These are phyloP conservation scores for Rhexocercosporidium sp. DNA, from an alignment of 2,329 filamentous ascomycete genomes.

Conservation along the genomic window DNA sequence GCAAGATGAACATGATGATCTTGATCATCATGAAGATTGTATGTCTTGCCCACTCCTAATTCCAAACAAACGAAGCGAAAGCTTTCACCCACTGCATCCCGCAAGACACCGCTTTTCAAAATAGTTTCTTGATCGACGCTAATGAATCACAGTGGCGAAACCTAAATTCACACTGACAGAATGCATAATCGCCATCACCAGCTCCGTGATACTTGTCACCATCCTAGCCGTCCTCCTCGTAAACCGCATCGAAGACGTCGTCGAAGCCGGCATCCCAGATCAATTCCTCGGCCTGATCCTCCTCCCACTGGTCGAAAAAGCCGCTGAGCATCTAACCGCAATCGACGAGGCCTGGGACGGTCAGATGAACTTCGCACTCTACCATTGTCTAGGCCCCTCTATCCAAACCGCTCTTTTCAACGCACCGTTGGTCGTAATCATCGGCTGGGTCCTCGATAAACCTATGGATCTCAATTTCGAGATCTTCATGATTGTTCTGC, in stretches of 20 bases:
- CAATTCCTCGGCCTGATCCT: conserved; percentile 75
- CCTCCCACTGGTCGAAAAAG: conserved; percentile 82
- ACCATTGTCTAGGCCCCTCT: conserved; percentile 64
- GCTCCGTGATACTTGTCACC: conserved; percentile 73
- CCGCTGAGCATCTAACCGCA: conserved; percentile 83
- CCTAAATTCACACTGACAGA: conserved; percentile 77
- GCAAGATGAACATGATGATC: conserved; percentile 70
- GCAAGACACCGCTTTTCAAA: neutral
- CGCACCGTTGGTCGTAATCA: conserved; percentile 79
- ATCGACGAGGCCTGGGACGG: conserved; percentile 84
- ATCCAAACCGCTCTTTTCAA: conserved; percentile 92
- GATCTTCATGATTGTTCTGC: conserved; percentile 81
- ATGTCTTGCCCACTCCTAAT: neutral
- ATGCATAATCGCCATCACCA: conserved; percentile 65
- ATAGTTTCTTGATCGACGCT: neutral
- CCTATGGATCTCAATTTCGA: conserved; percentile 84
- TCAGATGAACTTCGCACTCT: conserved; percentile 57
- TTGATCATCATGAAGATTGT: conserved; percentile 64
- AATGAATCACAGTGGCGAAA: conserved; percentile 48
- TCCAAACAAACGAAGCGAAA: neutral
- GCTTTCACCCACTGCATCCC: neutral
- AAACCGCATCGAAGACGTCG: conserved; percentile 69
- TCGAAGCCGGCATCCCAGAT: conserved; percentile 57
- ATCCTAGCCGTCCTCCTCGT: conserved; percentile 77
- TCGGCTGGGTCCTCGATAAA: conserved; percentile 77